Evolutionary conservation across 2,329 filamentous ascomycete species (phyloP), one percentile per base, ranked within the genome.

Genomic region (Aureobasidium sp.): DNA sequence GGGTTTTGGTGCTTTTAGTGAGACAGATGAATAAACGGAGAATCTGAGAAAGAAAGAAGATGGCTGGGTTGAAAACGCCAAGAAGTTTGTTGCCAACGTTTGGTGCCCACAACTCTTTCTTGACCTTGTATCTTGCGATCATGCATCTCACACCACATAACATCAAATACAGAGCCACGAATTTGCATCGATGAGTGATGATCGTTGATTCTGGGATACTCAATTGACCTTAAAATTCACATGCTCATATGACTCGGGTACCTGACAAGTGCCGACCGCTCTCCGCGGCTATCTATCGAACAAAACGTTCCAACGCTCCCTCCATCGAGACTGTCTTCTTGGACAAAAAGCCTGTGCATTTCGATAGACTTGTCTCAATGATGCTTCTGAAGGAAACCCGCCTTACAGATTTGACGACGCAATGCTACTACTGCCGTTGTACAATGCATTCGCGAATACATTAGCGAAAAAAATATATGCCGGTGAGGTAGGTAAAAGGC

Each of bases 311-410:
- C 35, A 39, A 39, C 44, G 44, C 22, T 48, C n/a, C 12, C 34
- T n/a, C 24, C 19, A 22, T 27, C 21, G 12, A 16, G 30, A 32
- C 44, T n/a, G 38, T 21, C 4, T 22, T 6, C n/a, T 12, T 25
- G 27, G 44, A 16, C 30, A 10, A 39, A 34, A 19, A 38, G 44
- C 44, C 30, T 48, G 32, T 48, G 44, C 44, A 17, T 38, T 48
- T 48, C 44, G 24, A 48, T 48, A 48, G 32, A 25, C 8, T 6
- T 48, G 44, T 48, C 44, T 48, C 44, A 48, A 17, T 19, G 3
- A 8, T 37, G 22, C 8, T 29, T 24, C 14, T 14, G 16, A n/a
- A 19, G 19, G 12, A 38, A 12, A n/a, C n/a, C n/a, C n/a, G 3
- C 12, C 21, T 6, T 27, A 35, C 44, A 37, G 10, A 16, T 38